Percentiles rank a stretch among this genome's conserved stretches.
Conservation (phyloP, 2,329 filamentous ascomycete species). For the Fusarium anguioides region DNA sequence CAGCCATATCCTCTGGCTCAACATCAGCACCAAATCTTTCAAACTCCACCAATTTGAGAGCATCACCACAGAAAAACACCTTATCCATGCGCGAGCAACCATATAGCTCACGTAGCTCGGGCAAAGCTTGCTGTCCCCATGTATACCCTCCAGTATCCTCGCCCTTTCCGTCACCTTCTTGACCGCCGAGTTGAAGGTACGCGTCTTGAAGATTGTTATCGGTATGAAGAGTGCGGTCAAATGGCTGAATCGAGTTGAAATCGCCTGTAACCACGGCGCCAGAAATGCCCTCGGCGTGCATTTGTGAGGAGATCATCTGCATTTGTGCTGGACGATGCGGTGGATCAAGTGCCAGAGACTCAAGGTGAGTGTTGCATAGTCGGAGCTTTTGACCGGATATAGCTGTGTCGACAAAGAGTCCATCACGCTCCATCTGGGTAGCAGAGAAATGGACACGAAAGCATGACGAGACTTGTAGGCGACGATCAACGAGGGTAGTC, state of each 20-base stretch:
- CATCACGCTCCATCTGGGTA: conserved; percentile 64
- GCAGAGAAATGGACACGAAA: conserved; percentile 64
- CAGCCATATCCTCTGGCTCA: conserved; percentile 5
- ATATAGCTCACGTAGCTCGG: conserved; percentile 55
- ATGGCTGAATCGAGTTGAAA: conserved; percentile 67
- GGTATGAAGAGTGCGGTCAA: conserved; percentile 60
- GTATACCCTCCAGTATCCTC: conserved; percentile 58
- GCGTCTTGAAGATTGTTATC: conserved; percentile 63
- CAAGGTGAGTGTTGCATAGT: conserved; percentile 68
- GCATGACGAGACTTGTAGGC: conserved; percentile 55
- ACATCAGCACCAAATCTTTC: conserved; percentile 61
- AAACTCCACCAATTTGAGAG: conserved; percentile 45
- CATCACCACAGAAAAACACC: conserved; percentile 58
- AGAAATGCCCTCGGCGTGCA: conserved; percentile 53
- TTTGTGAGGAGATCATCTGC: conserved; percentile 54
- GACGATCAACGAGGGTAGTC: conserved; percentile 61
- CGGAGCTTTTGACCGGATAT: conserved; percentile 50
- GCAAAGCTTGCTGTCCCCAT: conserved; percentile 66
- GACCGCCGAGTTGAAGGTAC: conserved; percentile 62
- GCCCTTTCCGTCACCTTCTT: conserved; percentile 56
- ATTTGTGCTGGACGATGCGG: conserved; percentile 63
- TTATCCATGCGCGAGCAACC: conserved; percentile 66
- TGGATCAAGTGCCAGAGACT: conserved; percentile 61
- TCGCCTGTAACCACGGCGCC: conserved; percentile 64
- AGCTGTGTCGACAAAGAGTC: conserved; percentile 61